phyloP scores from a whole-genome alignment of 805 yeast genomes.

The Candida silvatica region DNA sequence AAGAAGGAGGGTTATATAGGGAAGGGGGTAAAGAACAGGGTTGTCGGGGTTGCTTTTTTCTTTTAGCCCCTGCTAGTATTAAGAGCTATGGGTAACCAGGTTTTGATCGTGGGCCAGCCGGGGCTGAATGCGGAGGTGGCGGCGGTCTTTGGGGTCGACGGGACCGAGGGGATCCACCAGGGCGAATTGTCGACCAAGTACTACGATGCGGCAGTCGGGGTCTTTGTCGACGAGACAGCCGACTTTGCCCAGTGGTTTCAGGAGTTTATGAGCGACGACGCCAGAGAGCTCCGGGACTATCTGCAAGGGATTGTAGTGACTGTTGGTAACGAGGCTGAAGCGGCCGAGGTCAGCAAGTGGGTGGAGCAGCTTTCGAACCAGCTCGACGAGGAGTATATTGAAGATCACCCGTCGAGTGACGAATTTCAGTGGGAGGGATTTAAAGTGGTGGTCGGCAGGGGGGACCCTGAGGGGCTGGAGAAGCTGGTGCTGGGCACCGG shows the following conservation, averaged over 20 bases:
- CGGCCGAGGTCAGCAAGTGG: conserved; percentile 7
- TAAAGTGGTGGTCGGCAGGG: conserved; percentile 27
- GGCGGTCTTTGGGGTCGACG: no score
- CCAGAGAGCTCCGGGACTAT: conserved; percentile 34
- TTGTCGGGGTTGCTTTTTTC: not conserved
- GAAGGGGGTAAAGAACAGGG: conserved; percentile 1
- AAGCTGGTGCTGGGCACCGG: conserved; percentile 31
- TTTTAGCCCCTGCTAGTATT: no score
- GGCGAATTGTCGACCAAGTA: no score
- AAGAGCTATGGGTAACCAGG: no score
- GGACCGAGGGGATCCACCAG: no score
- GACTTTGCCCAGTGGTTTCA: conserved; percentile 24
- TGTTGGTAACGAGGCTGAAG: conserved; percentile 13
- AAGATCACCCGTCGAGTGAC: not conserved
- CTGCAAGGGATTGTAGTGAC: conserved; percentile 39
- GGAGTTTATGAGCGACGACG: conserved; percentile 31
- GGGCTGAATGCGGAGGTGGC: no score
- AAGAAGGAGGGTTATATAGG: no score
- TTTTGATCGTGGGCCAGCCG: no score
- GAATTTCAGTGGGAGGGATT: conserved; percentile 27
- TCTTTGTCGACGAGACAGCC: conserved; percentile 26
- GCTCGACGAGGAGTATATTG: conserved; percentile 17
- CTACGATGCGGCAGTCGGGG: conserved; percentile 18
- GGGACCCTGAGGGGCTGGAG: conserved; percentile 24
- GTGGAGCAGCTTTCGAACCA: conserved; percentile 15